A percentile compares a stretch with the other conserved stretches of the same genome.
Conservation (phyloP, 164 flowering plant species). For the Taxillus chinensis region DNA sequence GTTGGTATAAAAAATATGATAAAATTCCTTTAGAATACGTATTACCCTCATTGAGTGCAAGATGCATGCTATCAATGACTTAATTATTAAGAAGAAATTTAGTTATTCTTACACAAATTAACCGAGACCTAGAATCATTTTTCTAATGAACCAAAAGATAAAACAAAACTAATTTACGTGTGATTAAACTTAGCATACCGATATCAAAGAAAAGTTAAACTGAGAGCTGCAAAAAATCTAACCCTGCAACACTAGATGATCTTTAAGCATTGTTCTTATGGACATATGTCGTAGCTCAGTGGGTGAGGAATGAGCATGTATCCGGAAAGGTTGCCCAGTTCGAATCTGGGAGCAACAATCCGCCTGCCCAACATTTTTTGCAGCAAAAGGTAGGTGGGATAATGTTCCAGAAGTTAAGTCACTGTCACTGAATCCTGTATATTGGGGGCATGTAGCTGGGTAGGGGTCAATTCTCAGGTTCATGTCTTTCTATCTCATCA, state of each 20-base stretch:
- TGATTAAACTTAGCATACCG: conserved; percentile 31
- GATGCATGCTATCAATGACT: no score
- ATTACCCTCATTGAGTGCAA: no score
- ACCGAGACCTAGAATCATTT: conserved; percentile 15
- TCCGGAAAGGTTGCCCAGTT: conserved; percentile 38
- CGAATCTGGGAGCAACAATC: conserved; percentile 37
- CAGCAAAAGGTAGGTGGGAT: conserved; percentile 45
- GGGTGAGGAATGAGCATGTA: conserved; percentile 34
- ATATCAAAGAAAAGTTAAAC: conserved; percentile 24
- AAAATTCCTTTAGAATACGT: no score
- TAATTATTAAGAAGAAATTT: no score
- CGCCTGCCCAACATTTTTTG: conserved; percentile 42
- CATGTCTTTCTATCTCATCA: conserved; percentile 42
- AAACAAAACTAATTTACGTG: conserved; percentile 1
- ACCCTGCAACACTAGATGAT: no score
- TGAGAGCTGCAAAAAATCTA: no score
- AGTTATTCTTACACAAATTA: no score
- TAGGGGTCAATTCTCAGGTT: conserved; percentile 35
- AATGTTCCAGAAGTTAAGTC: conserved; percentile 34
- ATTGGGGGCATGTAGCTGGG: conserved; percentile 40
- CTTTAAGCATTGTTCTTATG: conserved; percentile 49
- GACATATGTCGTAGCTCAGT: conserved; percentile 48
- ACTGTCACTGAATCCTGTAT: conserved; percentile 19
- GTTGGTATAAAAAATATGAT: no score
- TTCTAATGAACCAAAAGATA: conserved; percentile 19